phyloP scores from a whole-genome alignment of 2,329 filamentous ascomycete species.

The Dryadomyces quercus-mongolicae region DNA sequence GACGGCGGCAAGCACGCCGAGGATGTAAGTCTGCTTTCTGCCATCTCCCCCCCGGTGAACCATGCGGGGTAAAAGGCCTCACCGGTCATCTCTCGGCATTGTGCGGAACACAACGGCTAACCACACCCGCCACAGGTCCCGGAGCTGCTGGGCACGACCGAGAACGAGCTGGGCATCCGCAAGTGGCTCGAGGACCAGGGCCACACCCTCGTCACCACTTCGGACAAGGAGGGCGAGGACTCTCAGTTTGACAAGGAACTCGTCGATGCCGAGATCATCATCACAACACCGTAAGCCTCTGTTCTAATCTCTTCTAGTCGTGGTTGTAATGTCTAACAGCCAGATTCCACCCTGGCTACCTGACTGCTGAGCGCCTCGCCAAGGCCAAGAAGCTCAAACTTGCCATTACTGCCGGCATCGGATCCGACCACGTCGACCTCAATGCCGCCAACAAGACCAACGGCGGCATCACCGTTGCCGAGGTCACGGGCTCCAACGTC shows the following conservation, averaged over 20 bases:
- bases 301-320: background rate
- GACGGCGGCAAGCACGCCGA: constrained; percentile 82
- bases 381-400: constrained; percentile 99
- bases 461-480: constrained; percentile 89
- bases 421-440: constrained; percentile 95
- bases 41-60: too few species aligned
- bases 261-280: constrained; percentile 95
- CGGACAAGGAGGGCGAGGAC: constrained; percentile 88
- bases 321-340: too few species aligned
- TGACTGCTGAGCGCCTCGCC: constrained; percentile 88
- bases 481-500: constrained; percentile 97
- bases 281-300: constrained; percentile 74
- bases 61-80: too few species aligned
- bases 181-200: constrained; percentile 97
- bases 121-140: constrained; percentile 55
- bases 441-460: constrained; percentile 97
- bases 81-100: too few species aligned
- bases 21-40: constrained; percentile 66
- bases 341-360: constrained; percentile 96
- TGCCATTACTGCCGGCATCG: constrained; percentile 92
- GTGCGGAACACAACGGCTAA: too few species aligned
- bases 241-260: constrained; percentile 93
- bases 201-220: constrained; percentile 93
- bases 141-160: constrained; percentile 80
- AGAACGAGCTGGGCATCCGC: constrained; percentile 95